Conservation (phyloP, 2,329 filamentous ascomycete species). For the Emydomyces testavorans region DNA sequence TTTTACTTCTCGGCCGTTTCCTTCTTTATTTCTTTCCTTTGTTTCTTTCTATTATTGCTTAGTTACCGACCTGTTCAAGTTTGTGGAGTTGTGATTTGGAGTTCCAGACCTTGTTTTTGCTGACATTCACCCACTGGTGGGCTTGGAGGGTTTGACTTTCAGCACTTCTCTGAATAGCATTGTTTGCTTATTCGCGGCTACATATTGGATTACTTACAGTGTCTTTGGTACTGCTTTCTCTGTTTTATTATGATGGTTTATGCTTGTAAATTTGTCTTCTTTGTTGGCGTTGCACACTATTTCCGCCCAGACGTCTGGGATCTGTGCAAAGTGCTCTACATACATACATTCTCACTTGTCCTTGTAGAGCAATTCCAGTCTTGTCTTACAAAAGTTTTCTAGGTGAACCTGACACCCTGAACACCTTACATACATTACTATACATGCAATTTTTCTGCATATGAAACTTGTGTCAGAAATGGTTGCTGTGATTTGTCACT, state of each 20-base stretch:
- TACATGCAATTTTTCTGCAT: neutral
- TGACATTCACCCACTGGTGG: constrained; percentile 3
- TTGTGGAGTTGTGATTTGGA: neutral
- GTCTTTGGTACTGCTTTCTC: constrained; percentile 1
- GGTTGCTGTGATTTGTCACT: neutral
- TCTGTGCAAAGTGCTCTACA: neutral
- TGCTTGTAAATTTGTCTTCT: neutral
- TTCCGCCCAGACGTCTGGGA: neutral
- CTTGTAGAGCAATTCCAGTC: neutral
- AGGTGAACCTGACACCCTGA: neutral
- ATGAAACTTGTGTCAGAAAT: neutral
- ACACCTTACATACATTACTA: neutral
- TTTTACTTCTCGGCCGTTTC: too few species aligned
- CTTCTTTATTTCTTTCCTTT: too few species aligned
- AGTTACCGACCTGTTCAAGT: neutral
- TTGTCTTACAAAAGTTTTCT: constrained; percentile 3
- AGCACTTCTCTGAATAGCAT: neutral
- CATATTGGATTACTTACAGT: neutral
- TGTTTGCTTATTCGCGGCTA: neutral
- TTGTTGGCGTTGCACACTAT: neutral
- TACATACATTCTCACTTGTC: neutral
- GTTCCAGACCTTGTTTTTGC: neutral
- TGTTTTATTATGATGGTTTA: neutral
- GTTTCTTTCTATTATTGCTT: too few species aligned
- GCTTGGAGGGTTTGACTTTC: neutral